Conservation (phyloP, 2,329 filamentous ascomycete genomes). For the Fusarium lateritium region DNA sequence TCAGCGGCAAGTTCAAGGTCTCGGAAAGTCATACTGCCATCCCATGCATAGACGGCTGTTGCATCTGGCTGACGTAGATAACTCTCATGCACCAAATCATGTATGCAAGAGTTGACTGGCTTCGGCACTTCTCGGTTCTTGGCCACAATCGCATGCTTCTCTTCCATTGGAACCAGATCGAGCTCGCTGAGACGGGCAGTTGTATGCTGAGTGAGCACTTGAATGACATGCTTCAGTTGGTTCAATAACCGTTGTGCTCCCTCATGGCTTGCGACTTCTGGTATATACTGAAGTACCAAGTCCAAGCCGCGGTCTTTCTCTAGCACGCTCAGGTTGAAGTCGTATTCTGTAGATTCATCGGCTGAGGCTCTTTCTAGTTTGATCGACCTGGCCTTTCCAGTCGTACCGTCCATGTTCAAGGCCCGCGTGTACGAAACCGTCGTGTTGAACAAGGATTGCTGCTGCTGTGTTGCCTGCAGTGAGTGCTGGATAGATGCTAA, state of each 20-base stretch:
- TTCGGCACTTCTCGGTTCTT: neutral
- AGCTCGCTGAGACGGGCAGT: neutral
- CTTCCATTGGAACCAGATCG: neutral
- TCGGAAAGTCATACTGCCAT: neutral
- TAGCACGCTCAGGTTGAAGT: conserved; percentile 6
- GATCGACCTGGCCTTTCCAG: neutral
- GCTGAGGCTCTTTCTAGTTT: neutral
- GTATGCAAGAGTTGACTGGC: neutral
- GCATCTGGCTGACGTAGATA: too few species aligned
- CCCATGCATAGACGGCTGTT: neutral
- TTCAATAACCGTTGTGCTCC: neutral
- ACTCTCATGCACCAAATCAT: too few species aligned
- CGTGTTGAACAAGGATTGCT: neutral
- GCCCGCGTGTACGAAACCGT: neutral
- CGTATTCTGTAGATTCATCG: conserved; percentile 8
- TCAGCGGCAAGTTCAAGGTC: neutral
- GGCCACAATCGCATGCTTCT: neutral
- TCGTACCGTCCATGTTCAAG: neutral
- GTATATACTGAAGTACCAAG: neutral
- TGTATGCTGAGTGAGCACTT: neutral
- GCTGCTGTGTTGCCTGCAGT: neutral
- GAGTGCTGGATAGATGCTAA: neutral
- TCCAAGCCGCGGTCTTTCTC: neutral
- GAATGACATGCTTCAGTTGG: neutral
- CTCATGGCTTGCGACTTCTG: neutral